phyloP scores from a whole-genome alignment of 2,329 filamentous ascomycete genomes.

The Onygena corvina region DNA sequence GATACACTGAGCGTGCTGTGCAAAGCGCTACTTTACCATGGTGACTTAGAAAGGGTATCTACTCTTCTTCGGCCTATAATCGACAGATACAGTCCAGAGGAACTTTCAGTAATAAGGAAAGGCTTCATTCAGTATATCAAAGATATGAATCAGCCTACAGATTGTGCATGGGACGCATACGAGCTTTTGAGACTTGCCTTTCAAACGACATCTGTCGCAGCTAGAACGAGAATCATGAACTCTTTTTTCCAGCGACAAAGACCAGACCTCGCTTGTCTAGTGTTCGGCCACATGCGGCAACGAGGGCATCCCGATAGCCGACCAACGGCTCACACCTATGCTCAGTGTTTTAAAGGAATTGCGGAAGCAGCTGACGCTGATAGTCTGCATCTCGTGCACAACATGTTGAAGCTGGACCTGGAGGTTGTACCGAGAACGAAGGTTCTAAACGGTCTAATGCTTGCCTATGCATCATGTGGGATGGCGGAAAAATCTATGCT shows the following conservation, averaged over 20 bases:
- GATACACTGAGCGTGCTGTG: constrained; percentile 64
- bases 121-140: constrained; percentile 57
- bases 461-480: constrained; percentile 64
- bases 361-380: constrained; percentile 49
- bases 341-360: constrained; percentile 64
- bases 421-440: constrained; percentile 62
- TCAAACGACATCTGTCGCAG: constrained; percentile 49
- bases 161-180: constrained; percentile 51
- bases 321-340: constrained; percentile 63
- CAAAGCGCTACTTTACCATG: constrained; percentile 58
- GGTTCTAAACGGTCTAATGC: constrained; percentile 74
- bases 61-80: constrained; percentile 64
- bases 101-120: constrained; percentile 55
- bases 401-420: constrained; percentile 90
- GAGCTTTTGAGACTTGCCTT: constrained; percentile 48
- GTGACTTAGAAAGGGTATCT: constrained; percentile 66
- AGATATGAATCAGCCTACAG: constrained; percentile 46
- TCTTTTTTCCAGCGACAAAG: constrained; percentile 66
- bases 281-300: constrained; percentile 90
- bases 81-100: constrained; percentile 34
- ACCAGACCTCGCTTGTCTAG: constrained; percentile 70
- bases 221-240: constrained; percentile 64
- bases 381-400: constrained; percentile 65
- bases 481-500: constrained; percentile 55
- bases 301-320: constrained; percentile 51